phyloP scores from a whole-genome alignment of 768 basidiomycete species.

The Boletales sp. region DNA sequence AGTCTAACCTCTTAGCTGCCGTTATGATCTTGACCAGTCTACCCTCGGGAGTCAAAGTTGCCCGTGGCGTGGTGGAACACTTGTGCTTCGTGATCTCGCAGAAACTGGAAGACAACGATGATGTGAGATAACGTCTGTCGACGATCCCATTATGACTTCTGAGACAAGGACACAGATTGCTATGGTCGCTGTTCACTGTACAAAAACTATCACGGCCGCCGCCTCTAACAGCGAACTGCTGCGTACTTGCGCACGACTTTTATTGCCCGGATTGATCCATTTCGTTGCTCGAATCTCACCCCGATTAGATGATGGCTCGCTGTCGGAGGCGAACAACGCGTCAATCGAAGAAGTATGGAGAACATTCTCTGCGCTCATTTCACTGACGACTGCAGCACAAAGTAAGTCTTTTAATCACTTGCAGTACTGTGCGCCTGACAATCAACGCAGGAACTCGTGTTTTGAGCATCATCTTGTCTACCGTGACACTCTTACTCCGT shows the following conservation, averaged over 20 bases:
- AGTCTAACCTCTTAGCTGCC: constrained; percentile 83
- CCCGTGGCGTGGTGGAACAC: constrained; percentile 76
- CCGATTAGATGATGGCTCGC: constrained; percentile 50
- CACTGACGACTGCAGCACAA: constrained; percentile 51
- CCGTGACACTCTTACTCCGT: constrained; percentile 66
- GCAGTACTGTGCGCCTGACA: constrained; percentile 8
- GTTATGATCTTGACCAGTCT: constrained; percentile 83
- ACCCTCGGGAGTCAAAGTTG: constrained; percentile 62
- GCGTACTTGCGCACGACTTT: constrained; percentile 62
- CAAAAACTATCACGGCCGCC: constrained; percentile 76
- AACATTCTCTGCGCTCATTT: constrained; percentile 65
- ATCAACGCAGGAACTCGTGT: constrained; percentile 53
- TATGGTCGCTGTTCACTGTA: constrained; percentile 86
- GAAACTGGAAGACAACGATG: constrained; percentile 64
- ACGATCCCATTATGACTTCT: neutral
- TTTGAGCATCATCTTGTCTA: constrained; percentile 72
- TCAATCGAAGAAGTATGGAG: constrained; percentile 81
- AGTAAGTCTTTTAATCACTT: constrained; percentile 43
- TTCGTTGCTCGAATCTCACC: constrained; percentile 70
- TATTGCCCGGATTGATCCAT: constrained; percentile 81
- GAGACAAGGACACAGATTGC: constrained; percentile 48
- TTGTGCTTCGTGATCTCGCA: constrained; percentile 82
- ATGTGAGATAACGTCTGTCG: constrained; percentile 44
- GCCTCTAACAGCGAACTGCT: constrained; percentile 67
- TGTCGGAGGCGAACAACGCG: constrained; percentile 53